Evolutionary conservation across 495 filamentous ascomycete genomes (phyloP).

Genomic region (Recurvomyces mirabilis): DNA sequence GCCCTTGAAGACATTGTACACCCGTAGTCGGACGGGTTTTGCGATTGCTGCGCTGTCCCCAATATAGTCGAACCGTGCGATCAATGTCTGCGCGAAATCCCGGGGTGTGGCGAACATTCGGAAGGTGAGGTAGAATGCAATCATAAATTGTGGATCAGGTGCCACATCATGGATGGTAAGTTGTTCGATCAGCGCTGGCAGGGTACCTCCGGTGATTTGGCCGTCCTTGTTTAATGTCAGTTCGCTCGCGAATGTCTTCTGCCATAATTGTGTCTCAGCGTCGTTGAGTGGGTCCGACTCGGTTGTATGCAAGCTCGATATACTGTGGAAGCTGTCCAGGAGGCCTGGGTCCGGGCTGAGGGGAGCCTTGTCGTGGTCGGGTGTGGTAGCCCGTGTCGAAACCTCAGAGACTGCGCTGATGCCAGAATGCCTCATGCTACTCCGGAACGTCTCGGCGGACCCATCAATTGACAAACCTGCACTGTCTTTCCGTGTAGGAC

Average conservation of each 20-base stretch:
- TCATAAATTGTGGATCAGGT: slow-evolving; percentile 84
- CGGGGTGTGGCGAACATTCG: slow-evolving; percentile 79
- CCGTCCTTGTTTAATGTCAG: slow-evolving; percentile 88
- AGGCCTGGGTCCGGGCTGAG: slow-evolving; percentile 22
- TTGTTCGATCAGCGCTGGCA: slow-evolving; percentile 83
- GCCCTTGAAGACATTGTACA: slow-evolving; percentile 93
- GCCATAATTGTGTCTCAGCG: slow-evolving; percentile 65
- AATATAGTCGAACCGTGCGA: slow-evolving; percentile 87
- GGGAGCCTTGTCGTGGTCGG: slow-evolving; percentile 47
- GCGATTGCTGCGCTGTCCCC: slow-evolving; percentile 62
- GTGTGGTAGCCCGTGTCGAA: slow-evolving; percentile 84
- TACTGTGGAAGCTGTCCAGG: slow-evolving; percentile 30
- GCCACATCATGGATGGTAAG: slow-evolving; percentile 89
- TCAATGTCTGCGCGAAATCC: slow-evolving; percentile 67
- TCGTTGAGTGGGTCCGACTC: slow-evolving; percentile 58
- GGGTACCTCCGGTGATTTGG: slow-evolving; percentile 82
- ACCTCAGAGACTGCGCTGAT: slow-evolving; percentile 66
- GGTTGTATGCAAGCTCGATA: slow-evolving; percentile 28
- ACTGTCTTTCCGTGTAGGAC: slow-evolving; percentile 23
- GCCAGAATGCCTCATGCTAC: slow-evolving; percentile 66
- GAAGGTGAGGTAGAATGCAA: slow-evolving; percentile 95
- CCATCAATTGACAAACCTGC: slow-evolving; percentile 44
- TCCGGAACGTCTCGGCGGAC: slow-evolving; percentile 64
- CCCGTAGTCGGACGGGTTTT: slow-evolving; percentile 70
- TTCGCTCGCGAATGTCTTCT: slow-evolving; percentile 82